Conservation (phyloP, 2,329 filamentous ascomycete genomes). For the Furcasterigmium furcatum region DNA sequence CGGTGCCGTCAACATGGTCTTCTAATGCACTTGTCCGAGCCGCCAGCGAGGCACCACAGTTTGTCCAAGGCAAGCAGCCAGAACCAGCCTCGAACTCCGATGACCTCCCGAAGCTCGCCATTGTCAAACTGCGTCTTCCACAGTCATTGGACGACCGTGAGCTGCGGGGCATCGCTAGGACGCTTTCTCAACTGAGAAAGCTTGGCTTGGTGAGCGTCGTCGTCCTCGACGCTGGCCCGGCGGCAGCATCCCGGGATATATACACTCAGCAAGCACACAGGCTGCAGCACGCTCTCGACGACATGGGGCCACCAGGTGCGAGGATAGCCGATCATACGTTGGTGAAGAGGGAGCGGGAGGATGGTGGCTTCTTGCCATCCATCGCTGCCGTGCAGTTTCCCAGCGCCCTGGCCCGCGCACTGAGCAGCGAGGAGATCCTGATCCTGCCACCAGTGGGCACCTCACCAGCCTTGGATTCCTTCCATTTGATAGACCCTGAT, state of each 20-base stretch:
- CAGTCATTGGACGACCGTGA: constrained; percentile 67
- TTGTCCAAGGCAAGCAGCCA: constrained; percentile 26
- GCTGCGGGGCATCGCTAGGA: constrained; percentile 74
- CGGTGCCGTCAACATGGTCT: background rate
- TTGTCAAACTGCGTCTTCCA: constrained; percentile 79
- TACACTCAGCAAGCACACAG: constrained; percentile 66
- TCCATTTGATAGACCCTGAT: constrained; percentile 39
- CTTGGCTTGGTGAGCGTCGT: constrained; percentile 81
- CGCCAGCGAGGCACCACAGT: constrained; percentile 26
- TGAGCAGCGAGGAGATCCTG: constrained; percentile 28
- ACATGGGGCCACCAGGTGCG: constrained; percentile 63
- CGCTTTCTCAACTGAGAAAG: constrained; percentile 76
- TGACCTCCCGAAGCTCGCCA: constrained; percentile 59
- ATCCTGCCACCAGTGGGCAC: constrained; percentile 39
- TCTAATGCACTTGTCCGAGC: constrained; percentile 20
- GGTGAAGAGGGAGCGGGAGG: background rate
- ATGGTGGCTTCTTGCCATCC: constrained; percentile 10
- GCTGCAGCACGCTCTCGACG: constrained; percentile 71
- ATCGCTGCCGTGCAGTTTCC: constrained; percentile 8
- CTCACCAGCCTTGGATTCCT: constrained; percentile 33
- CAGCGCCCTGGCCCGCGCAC: constrained; percentile 22
- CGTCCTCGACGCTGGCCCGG: constrained; percentile 68
- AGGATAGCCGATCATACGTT: constrained; percentile 47
- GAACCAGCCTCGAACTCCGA: constrained; percentile 17
- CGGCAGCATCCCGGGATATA: constrained; percentile 32